Evolutionary conservation across 2,329 filamentous ascomycete genomes (phyloP).

Genomic region (Clarireedia homoeocarpa): DNA sequence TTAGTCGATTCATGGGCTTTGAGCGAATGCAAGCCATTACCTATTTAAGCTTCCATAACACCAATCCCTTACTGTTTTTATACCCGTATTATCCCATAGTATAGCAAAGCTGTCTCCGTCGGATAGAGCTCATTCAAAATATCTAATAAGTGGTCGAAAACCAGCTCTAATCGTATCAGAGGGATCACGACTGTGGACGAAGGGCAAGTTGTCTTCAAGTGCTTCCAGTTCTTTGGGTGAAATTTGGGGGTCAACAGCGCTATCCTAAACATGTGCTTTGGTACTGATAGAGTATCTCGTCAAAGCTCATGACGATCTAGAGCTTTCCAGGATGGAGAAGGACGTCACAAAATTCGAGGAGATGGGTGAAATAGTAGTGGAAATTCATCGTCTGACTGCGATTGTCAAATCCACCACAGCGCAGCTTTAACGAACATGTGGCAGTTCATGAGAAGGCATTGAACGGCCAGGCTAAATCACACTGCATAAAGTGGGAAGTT

Average conservation of each 20-base stretch:
- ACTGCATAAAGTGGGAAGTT: neutral
- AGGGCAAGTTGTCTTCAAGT: neutral
- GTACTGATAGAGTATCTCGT: too few relatives aligned
- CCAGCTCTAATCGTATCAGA: too few relatives aligned
- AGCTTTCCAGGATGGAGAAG: neutral
- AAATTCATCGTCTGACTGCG: neutral
- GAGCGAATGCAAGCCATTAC: too few relatives aligned
- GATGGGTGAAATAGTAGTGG: neutral
- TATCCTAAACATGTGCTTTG: too few relatives aligned
- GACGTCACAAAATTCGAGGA: neutral
- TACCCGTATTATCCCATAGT: too few relatives aligned
- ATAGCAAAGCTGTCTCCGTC: too few relatives aligned
- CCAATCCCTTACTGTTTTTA: too few relatives aligned
- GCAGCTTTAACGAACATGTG: neutral
- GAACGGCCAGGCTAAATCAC: neutral
- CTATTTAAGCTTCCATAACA: too few relatives aligned
- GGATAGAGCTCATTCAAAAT: neutral
- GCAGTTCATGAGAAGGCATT: slow-evolving; percentile 2
- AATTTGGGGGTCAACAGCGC: neutral
- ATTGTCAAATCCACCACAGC: too few relatives aligned
- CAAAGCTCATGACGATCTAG: neutral
- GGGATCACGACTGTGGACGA: neutral
- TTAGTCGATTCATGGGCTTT: neutral
- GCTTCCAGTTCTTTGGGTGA: neutral
- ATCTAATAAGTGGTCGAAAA: neutral